Conservation (phyloP, 139 green algal genomes). For the Diplosphaera chodatii region DNA sequence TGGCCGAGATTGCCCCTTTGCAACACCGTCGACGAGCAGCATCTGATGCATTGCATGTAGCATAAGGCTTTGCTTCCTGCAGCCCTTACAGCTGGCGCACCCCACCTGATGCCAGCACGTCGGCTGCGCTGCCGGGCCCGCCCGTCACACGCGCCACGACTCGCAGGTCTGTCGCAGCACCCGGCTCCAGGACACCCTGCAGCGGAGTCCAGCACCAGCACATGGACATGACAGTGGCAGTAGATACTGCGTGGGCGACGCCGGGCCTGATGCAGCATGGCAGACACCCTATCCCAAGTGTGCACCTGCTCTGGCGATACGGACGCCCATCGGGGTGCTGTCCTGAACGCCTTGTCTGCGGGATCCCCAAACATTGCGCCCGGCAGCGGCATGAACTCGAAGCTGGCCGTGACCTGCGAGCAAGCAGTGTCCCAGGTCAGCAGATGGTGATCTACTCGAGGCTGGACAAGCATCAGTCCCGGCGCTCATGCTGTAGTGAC, state of each 20-base stretch:
- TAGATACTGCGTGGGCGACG: background rate
- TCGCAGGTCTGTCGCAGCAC: background rate
- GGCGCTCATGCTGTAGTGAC: too few species aligned
- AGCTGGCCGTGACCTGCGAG: constrained; percentile 17
- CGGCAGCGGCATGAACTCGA: constrained; percentile 24
- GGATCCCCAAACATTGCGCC: constrained; percentile 21
- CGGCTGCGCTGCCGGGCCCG: constrained; percentile 5
- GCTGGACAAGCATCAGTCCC: too few species aligned
- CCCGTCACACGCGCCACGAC: constrained; percentile 10
- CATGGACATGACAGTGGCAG: background rate
- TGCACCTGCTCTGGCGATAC: constrained; percentile 19
- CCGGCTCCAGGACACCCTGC: constrained; percentile 20
- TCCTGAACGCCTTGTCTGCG: constrained; percentile 5
- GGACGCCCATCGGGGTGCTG: constrained; percentile 13
- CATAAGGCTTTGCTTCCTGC: too few species aligned
- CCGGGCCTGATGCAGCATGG: too few species aligned
- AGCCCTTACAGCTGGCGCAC: too few species aligned
- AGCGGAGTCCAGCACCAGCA: too few species aligned
- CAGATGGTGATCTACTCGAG: too few species aligned
- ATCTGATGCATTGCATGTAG: too few species aligned
- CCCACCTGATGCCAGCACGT: constrained; percentile 17
- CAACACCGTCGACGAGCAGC: too few species aligned
- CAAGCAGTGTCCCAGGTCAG: too few species aligned
- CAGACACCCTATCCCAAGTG: too few species aligned
- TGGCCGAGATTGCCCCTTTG: too few species aligned